Evolutionary conservation across 2,329 filamentous ascomycete species (phyloP).

Genomic region (Berkeleyomyces rouxiae): DNA sequence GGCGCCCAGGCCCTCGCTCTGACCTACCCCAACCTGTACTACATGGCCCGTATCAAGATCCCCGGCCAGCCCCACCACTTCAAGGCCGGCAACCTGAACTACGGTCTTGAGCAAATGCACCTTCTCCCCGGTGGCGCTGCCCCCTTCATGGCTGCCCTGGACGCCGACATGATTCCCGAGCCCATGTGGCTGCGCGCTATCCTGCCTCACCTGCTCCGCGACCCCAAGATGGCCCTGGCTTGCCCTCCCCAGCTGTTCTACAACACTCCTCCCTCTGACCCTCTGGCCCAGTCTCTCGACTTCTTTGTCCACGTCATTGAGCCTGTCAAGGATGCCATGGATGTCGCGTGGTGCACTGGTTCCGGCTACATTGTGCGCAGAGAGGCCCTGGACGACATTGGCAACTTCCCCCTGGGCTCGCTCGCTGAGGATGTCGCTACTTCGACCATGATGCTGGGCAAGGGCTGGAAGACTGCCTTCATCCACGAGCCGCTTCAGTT

Average conservation of each 20-base stretch:
- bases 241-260: constrained; percentile 47
- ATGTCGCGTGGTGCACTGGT: constrained; percentile 47
- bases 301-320: constrained; percentile 39
- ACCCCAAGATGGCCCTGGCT: constrained; percentile 40
- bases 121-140: constrained; percentile 37
- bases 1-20: constrained; percentile 23
- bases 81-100: constrained; percentile 50
- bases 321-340: constrained; percentile 32
- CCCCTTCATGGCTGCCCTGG: constrained; percentile 44
- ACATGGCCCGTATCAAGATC: constrained; percentile 34
- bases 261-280: constrained; percentile 41
- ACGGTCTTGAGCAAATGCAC: constrained; percentile 34
- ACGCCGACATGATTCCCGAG: constrained; percentile 54
- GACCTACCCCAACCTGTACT: constrained; percentile 33
- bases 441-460: constrained; percentile 40
- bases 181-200: constrained; percentile 40
- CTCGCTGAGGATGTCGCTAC: constrained; percentile 44
- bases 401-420: constrained; percentile 42
- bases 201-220: constrained; percentile 41
- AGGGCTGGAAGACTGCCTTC: constrained; percentile 45
- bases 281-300: constrained; percentile 40
- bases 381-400: constrained; percentile 42
- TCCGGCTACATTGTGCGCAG: constrained; percentile 45
- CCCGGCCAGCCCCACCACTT: constrained; percentile 37
- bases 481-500: constrained; percentile 43